Evolutionary conservation across 768 basidiomycete species (phyloP).

Genomic region (Lentinula sp.): DNA sequence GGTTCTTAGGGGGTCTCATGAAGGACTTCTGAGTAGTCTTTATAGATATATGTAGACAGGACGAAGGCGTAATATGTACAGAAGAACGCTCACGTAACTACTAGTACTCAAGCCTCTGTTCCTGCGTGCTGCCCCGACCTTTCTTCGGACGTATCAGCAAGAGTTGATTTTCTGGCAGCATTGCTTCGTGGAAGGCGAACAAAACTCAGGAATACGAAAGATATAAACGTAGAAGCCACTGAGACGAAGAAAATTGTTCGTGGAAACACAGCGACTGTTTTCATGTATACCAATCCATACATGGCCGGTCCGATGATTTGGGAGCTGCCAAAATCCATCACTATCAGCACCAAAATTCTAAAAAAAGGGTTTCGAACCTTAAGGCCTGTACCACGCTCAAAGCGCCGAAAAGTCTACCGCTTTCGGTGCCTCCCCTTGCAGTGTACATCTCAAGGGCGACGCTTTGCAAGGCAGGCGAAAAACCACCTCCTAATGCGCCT

Average conservation of each 20-base stretch:
- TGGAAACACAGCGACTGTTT: conserved; percentile 67
- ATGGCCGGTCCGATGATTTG: conserved; percentile 68
- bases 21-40: no score
- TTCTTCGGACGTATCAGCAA: no score
- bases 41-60: no score
- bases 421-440: conserved; percentile 50
- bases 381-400: conserved; percentile 70
- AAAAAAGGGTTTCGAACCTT: conserved; percentile 29
- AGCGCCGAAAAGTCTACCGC: conserved; percentile 76
- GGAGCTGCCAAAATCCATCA: conserved; percentile 29
- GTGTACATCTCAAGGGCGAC: conserved; percentile 65
- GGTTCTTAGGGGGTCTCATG: no score
- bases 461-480: conserved; percentile 62
- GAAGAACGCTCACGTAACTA: no score
- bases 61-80: no score
- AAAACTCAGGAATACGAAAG: conserved; percentile 39
- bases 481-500: conserved; percentile 55
- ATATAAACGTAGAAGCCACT: conserved; percentile 27
- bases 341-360: conserved; percentile 1
- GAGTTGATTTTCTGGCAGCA: not conserved
- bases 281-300: conserved; percentile 66
- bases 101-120: not conserved
- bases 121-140: not conserved
- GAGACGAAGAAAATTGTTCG: conserved; percentile 64
- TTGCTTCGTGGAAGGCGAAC: conserved; percentile 31